Conservation (phyloP, 208 protist species). For the Leishmania turanica region DNA sequence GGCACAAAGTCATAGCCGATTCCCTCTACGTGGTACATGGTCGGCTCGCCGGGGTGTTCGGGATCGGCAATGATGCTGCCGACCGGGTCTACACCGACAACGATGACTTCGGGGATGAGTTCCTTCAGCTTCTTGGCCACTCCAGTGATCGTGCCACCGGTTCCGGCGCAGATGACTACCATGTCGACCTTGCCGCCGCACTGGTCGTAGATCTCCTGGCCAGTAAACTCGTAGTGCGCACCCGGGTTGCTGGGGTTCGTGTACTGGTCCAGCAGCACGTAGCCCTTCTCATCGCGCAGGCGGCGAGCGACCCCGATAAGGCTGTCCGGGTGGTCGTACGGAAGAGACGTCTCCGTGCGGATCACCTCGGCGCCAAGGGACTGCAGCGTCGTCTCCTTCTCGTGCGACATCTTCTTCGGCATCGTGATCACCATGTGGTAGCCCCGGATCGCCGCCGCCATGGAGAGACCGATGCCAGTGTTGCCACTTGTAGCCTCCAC, state of each 20-base stretch:
- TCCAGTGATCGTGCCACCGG: slow-evolving; percentile 97
- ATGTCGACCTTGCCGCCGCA: slow-evolving; percentile 96
- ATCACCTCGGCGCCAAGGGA: slow-evolving; percentile 97
- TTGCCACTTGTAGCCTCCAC: slow-evolving; percentile 98
- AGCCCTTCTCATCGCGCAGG: slow-evolving; percentile 94
- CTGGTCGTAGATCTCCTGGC: slow-evolving; percentile 95
- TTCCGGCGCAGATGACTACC: slow-evolving; percentile 94
- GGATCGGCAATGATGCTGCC: slow-evolving; percentile 96
- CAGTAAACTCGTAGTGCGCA: slow-evolving; percentile 96
- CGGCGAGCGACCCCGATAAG: slow-evolving; percentile 96
- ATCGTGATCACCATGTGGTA: slow-evolving; percentile 98
- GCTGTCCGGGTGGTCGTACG: slow-evolving; percentile 95
- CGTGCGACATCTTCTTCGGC: slow-evolving; percentile 98
- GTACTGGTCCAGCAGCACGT: slow-evolving; percentile 97
- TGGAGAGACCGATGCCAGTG: slow-evolving; percentile 96
- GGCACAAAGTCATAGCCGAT: slow-evolving; percentile 99
- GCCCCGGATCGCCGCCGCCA: slow-evolving; percentile 94
- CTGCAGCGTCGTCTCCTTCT: slow-evolving; percentile 94
- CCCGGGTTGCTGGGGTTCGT: slow-evolving; percentile 94
- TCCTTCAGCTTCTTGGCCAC: slow-evolving; percentile 84
- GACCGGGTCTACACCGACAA: slow-evolving; percentile 97
- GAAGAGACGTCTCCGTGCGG: slow-evolving; percentile 95
- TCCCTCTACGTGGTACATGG: slow-evolving; percentile 96
- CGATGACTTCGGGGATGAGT: slow-evolving; percentile 67
- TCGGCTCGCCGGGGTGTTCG: slow-evolving; percentile 40